Conservation (phyloP, 2,329 filamentous ascomycete species). For the Verticillium nubilum region DNA sequence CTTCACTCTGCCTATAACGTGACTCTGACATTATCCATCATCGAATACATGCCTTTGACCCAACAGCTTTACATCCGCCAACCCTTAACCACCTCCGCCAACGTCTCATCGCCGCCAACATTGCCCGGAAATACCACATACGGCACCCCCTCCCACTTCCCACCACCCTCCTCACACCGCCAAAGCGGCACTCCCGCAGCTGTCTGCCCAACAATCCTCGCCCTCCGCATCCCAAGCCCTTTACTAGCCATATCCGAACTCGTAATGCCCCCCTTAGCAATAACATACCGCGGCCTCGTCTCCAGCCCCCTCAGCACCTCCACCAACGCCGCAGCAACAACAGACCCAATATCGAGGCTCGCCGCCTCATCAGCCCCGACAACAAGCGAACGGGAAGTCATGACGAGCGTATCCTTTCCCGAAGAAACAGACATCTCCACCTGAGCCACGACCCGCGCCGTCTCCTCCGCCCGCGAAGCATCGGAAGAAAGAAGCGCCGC, state of each 20-base stretch:
- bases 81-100: slow-evolving; percentile 36
- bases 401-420: slow-evolving; percentile 48
- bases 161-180: slow-evolving; percentile 46
- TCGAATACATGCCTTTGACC: too few relatives aligned
- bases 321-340: slow-evolving; percentile 46
- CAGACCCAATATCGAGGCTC: slow-evolving; percentile 47
- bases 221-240: slow-evolving; percentile 45
- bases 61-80: slow-evolving; percentile 23
- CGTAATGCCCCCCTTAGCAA: slow-evolving; percentile 55
- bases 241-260: slow-evolving; percentile 53
- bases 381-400: slow-evolving; percentile 51
- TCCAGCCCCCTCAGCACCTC: slow-evolving; percentile 38
- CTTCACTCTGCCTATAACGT: too few relatives aligned
- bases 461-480: slow-evolving; percentile 21
- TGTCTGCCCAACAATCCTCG: slow-evolving; percentile 49
- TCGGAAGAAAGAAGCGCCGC: slow-evolving; percentile 36
- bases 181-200: slow-evolving; percentile 52
- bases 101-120: slow-evolving; percentile 40
- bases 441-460: slow-evolving; percentile 20
- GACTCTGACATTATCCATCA: too few relatives aligned
- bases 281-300: slow-evolving; percentile 46
- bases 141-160: slow-evolving; percentile 42
- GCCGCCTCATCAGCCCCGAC: slow-evolving; percentile 38
- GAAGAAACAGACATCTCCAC: slow-evolving; percentile 32
- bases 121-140: slow-evolving; percentile 55